Base-by-base conservation (phyloP, 176 grass and related monocot species). In the Musa itinerans region DNA sequence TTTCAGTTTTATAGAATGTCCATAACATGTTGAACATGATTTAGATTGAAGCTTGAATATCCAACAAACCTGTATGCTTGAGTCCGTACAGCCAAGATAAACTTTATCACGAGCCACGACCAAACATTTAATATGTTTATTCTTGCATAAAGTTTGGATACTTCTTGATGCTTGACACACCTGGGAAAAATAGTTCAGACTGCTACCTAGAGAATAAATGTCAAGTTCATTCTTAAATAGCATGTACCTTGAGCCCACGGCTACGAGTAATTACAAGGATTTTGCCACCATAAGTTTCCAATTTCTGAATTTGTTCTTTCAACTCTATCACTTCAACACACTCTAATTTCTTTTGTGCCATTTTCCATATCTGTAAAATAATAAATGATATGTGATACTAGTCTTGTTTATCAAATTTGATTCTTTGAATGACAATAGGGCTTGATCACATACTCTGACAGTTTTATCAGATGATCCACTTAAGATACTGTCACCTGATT, bases 381-480 rank as follows among this genome's bases (percentile, higher is more conserved):
- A 65, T 52, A 51, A 66, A 5, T 25, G 50, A 8, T 43, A 12
- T n/a, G 52, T 65, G 56, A 73, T 16, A 72, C 1, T 6, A 16
- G 21, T 13, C 52, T 63, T 27, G 72, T 59, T 14, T 51, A 63
- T 59, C 29, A 49, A 70, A 70, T 78, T 17, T 23, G 64, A 72
- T 43, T 2, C 48, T 80, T 27, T 43, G 2, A 8, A 34, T 29
- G 15, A 52, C 1, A 59, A 13, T n/a, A 73, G 19, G 21, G 19
- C 11, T 81, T 29, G 4, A 78, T 74, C 81, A 73, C 54, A 71
- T 94, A 99, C 95, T 87, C 88, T 85, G 80, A 99, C 82, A 66
- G 95, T 87, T 89, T 94, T 99, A 85, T 99, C 95, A 51, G 74
- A 49, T 53, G 95, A 99, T 87, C 95, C 95, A 70, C 88, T 99